Evolutionary conservation across 2,329 filamentous ascomycete genomes (phyloP).

Genomic region (Fusarium miscanthi): DNA sequence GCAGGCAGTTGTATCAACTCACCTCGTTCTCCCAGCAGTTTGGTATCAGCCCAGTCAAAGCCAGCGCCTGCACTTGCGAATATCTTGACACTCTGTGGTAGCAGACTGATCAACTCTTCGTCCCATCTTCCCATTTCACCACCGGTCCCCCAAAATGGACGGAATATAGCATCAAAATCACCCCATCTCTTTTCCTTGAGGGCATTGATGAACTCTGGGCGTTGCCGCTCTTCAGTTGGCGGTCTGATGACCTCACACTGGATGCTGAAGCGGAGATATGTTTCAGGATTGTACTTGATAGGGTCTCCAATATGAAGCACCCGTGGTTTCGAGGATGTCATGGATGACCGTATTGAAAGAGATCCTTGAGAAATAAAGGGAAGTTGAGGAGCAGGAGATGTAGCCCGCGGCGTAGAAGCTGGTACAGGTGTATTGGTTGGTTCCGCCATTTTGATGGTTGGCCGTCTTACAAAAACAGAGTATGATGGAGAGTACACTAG

Average conservation of each 20-base stretch:
- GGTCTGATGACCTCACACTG: conserved; percentile 65
- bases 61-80: conserved; percentile 74
- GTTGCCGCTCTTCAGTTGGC: conserved; percentile 60
- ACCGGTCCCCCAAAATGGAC: conserved; percentile 72
- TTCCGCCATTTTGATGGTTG: conserved; percentile 55
- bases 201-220: conserved; percentile 61
- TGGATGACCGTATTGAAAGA: conserved; percentile 41
- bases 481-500: neutral
- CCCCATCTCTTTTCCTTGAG: conserved; percentile 65
- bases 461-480: neutral
- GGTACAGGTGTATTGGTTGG: conserved; percentile 60
- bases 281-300: conserved; percentile 61
- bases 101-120: conserved; percentile 64
- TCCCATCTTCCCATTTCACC: conserved; percentile 76
- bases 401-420: conserved; percentile 57
- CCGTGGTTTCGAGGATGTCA: conserved; percentile 55
- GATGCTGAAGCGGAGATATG: conserved; percentile 56
- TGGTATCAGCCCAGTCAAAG: conserved; percentile 74
- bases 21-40: conserved; percentile 70
- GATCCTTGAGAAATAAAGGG: conserved; percentile 39
- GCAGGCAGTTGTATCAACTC: neutral
- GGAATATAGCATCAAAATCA: conserved; percentile 65
- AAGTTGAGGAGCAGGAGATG: conserved; percentile 52
- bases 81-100: conserved; percentile 67
- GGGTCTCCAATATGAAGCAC: conserved; percentile 82